Base-by-base conservation (phyloP, 345 rosid species). In the Populus ilicifolia region DNA sequence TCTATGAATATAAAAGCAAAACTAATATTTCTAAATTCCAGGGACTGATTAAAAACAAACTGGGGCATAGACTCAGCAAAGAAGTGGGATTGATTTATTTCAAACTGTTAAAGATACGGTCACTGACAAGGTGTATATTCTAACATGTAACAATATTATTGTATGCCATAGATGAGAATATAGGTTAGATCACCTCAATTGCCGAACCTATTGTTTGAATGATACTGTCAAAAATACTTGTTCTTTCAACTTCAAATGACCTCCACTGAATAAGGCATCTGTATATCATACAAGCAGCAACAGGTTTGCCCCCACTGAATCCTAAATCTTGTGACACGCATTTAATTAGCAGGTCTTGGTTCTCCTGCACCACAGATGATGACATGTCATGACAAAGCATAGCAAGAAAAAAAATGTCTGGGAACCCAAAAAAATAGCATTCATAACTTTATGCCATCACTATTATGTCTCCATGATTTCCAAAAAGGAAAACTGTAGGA, bases 261-360 rank as follows among this genome's bases (percentile, higher is more conserved):
- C 94, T 87, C 98, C 98, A 94, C 43, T 94, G 97, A 75, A 91
- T 92, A 43, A 94, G 97, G 78, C 94, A 90, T 83, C 91, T 94
- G 89, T 90, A 94, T 75, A 91, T 87, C 70, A 92, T 83, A 86
- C 94, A 94, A 67, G 98, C 97, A 81, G 96, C 97, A 76, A 94
- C 88, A 39, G 98, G 98, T 85, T 87, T 92, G 82, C 89, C 87
- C 36, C 86, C 91, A 80, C 92, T 87, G 77, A 91, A 94, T 83
- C 97, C 98, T 81, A 94, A 81, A 84, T 91, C 89, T 78, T 92
- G 91, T 56, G 96, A 88, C 77, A 92, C 87, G 76, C 98, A 92
- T 85, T 92, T 94, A 78, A 91, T 86, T 71, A 94, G 83, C 72
- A 94, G 80, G 68, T 94, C 98, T 64, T 93, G 98, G 81, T 93